Percentiles rank a stretch among this genome's conserved stretches.
phyloP scores from a whole-genome alignment of 73 alveolate genomes.

The Paramecium sexaurelia region DNA sequence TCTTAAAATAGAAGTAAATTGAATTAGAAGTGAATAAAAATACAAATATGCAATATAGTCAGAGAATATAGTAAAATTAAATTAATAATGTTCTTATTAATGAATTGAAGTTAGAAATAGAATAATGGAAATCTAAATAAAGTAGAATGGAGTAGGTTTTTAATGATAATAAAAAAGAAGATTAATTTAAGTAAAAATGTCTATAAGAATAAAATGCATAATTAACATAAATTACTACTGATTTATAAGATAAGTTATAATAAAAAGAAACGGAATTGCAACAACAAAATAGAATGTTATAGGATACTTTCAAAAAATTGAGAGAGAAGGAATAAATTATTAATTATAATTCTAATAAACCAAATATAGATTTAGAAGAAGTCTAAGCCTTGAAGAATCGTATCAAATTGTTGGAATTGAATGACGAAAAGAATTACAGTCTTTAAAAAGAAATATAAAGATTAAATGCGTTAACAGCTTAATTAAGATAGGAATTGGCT shows the following conservation, averaged over 20 bases:
- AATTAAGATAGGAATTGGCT: not conserved
- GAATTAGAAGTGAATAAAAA: not conserved
- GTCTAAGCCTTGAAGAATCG: not conserved
- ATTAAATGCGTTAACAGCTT: not conserved
- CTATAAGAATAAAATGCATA: not conserved
- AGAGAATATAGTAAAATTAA: not conserved
- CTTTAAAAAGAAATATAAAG: not conserved
- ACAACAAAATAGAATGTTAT: not conserved
- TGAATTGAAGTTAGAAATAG: not conserved
- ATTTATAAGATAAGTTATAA: not conserved
- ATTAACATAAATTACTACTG: not conserved
- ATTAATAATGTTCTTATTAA: not conserved
- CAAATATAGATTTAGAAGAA: not conserved
- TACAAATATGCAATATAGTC: not conserved
- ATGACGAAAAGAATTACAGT: not conserved
- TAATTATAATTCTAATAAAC: not conserved
- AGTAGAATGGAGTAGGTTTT: not conserved
- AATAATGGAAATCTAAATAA: conserved; percentile 1
- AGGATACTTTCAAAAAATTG: not conserved
- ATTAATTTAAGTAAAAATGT: not conserved
- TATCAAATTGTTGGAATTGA: not conserved
- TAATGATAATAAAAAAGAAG: not conserved
- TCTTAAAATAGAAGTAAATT: not conserved
- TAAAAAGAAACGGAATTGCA: not conserved
- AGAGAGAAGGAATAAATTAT: not conserved